These are phyloP conservation scores for Colletotrichum eleusines DNA, from an alignment of 2,329 filamentous ascomycete genomes.

Conservation along the genomic window DNA sequence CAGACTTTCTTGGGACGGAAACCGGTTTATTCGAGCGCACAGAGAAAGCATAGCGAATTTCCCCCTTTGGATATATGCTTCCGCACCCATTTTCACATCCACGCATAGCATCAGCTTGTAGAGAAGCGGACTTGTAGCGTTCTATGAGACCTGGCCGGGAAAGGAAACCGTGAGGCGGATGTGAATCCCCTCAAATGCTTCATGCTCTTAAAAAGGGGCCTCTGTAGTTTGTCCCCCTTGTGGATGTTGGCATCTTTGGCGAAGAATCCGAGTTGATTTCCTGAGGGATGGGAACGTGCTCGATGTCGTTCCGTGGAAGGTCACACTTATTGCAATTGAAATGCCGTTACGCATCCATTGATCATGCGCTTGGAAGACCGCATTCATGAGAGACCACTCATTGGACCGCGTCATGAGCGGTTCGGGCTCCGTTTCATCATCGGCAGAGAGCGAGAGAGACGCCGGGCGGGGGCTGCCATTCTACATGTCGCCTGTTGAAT, in stretches of 20 bases:
- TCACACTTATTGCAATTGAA: neutral
- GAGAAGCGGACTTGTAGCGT: neutral
- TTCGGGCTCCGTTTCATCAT: neutral
- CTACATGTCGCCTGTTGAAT: neutral
- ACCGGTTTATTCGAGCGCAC: neutral
- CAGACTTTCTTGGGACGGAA: neutral
- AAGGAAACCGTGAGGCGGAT: too few relatives aligned
- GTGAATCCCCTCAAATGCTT: neutral
- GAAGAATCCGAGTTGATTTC: neutral
- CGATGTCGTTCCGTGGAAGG: neutral
- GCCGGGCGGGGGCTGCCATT: neutral
- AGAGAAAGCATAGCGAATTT: neutral
- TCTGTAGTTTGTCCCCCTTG: neutral
- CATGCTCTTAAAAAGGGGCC: neutral
- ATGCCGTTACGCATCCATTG: neutral
- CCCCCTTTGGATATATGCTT: neutral
- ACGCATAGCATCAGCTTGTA: neutral
- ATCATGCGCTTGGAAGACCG: too few relatives aligned
- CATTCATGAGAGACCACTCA: neutral
- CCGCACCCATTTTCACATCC: neutral
- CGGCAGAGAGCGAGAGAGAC: neutral
- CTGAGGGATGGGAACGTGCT: neutral
- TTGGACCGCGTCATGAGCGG: too few relatives aligned
- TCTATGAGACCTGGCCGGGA: too few relatives aligned
- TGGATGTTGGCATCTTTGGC: too few relatives aligned